These are phyloP conservation scores for Pyrus communis DNA, from an alignment of 306 rosid genomes.

Conservation along the genomic window DNA sequence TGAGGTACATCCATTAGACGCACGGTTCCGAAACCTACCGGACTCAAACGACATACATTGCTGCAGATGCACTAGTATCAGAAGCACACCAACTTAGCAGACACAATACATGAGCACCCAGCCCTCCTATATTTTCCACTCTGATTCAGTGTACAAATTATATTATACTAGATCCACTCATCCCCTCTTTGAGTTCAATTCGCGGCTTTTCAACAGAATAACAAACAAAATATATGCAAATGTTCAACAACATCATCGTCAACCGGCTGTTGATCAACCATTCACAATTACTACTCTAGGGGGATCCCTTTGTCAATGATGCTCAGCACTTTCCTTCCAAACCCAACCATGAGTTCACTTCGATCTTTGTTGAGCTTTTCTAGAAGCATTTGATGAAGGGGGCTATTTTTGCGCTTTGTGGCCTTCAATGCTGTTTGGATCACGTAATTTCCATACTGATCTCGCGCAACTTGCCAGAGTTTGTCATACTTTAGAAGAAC, in stretches of 20 bases:
- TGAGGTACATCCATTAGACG: no score
- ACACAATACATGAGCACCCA: no score
- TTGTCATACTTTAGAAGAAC: background rate
- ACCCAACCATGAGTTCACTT: background rate
- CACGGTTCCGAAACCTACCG: no score
- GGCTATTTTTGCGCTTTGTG: background rate
- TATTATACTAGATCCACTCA: background rate
- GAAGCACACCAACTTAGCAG: no score
- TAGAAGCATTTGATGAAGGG: background rate
- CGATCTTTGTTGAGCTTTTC: background rate
- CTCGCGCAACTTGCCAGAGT: constrained; percentile 1
- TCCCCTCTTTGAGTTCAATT: background rate
- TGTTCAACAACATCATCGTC: background rate
- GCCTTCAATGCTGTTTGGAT: constrained; percentile 2
- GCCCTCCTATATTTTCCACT: no score
- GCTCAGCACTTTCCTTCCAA: background rate
- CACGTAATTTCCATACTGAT: constrained; percentile 18
- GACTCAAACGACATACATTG: no score
- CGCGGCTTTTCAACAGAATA: background rate
- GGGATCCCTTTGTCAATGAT: background rate
- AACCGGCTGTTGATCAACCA: background rate
- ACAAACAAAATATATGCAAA: background rate
- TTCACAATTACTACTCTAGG: background rate
- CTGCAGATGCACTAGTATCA: no score
- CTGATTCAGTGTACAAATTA: no score